A percentile compares a stretch with the other conserved stretches of the same genome.
These are phyloP conservation scores for Cyamopsis tetragonoloba DNA, from an alignment of 306 rosid genomes.

Conservation along the genomic window DNA sequence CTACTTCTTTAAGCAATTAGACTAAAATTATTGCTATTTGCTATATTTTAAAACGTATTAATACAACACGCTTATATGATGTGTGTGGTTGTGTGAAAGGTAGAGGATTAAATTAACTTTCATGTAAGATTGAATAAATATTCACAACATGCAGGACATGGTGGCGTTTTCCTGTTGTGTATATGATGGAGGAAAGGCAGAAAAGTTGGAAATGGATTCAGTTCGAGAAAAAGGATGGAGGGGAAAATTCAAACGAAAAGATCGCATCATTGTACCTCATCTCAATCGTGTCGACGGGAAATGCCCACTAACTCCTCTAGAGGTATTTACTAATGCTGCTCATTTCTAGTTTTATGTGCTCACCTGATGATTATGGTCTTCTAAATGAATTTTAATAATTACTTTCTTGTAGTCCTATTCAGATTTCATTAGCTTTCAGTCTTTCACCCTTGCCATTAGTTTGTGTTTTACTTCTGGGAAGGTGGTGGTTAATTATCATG, in stretches of 20 bases:
- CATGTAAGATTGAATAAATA: constrained; percentile 16
- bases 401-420: too few species aligned
- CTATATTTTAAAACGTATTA: too few species aligned
- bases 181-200: constrained; percentile 82
- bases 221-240: constrained; percentile 83
- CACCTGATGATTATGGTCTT: constrained; percentile 14
- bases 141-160: constrained; percentile 69
- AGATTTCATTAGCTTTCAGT: too few species aligned
- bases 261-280: constrained; percentile 54
- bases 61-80: too few species aligned
- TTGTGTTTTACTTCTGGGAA: background rate
- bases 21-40: too few species aligned
- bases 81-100: background rate
- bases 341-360: background rate
- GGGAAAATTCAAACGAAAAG: constrained; percentile 76
- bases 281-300: constrained; percentile 79
- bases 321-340: constrained; percentile 48
- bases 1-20: too few species aligned
- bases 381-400: too few species aligned
- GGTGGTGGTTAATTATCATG: background rate
- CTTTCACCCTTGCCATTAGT: constrained; percentile 6
- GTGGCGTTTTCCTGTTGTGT: constrained; percentile 94
- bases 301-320: constrained; percentile 92
- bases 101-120: background rate
- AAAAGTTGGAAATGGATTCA: constrained; percentile 73